Conservation (phyloP, 805 yeast species). For the Priceomyces castillae region DNA sequence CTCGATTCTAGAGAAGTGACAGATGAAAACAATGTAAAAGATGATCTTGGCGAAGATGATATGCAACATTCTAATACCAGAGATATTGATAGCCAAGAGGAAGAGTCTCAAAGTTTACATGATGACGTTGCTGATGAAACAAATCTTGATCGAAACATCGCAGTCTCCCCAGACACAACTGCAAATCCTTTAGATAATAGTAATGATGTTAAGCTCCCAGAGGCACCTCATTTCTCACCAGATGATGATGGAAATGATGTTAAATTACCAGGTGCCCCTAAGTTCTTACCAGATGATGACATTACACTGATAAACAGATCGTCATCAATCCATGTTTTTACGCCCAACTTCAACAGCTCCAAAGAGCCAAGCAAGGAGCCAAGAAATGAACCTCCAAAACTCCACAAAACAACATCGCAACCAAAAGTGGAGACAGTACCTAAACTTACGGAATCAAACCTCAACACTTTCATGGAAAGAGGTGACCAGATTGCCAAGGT, state of each 20-base stretch:
- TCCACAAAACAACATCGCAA: not conserved
- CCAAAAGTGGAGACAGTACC: not conserved
- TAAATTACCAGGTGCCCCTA: slow-evolving; percentile 43
- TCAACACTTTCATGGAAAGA: slow-evolving; percentile 49
- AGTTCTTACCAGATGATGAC: slow-evolving; percentile 40
- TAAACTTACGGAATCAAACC: slow-evolving; percentile 31
- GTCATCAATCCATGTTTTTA: slow-evolving; percentile 36
- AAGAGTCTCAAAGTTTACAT: not conserved
- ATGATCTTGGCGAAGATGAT: slow-evolving; percentile 1
- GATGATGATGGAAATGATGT: slow-evolving; percentile 22
- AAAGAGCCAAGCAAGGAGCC: not conserved
- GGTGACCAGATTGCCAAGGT: slow-evolving; percentile 57
- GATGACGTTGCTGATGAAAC: slow-evolving; percentile 1
- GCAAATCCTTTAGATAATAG: not conserved
- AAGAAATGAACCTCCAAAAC: not conserved
- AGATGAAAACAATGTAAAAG: slow-evolving; percentile 4
- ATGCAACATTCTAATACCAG: not conserved
- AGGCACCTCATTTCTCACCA: slow-evolving; percentile 38
- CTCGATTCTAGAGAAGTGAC: not conserved
- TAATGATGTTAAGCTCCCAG: slow-evolving; percentile 25
- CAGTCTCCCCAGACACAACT: not conserved
- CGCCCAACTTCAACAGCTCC: slow-evolving; percentile 15
- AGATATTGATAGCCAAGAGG: not conserved
- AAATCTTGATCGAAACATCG: slow-evolving; percentile 4
- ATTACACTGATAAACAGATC: slow-evolving; percentile 33